These are phyloP conservation scores for Pythium volutum DNA, from an alignment of 352 stramenopile species.

Conservation along the genomic window DNA sequence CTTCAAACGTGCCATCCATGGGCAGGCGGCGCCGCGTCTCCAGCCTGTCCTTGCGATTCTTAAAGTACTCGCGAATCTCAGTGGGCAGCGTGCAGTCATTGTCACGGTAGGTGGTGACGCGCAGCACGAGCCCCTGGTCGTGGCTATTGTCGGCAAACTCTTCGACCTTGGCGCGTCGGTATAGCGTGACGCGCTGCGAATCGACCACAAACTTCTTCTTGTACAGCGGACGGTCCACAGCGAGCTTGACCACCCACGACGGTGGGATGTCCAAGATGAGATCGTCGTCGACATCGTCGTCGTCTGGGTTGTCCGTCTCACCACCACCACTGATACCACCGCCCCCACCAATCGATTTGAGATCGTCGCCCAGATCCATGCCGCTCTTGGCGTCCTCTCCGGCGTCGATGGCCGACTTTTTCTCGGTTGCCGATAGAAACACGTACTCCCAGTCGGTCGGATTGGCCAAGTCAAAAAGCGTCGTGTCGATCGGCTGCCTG, in stretches of 20 bases:
- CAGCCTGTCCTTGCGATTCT: constrained; percentile 90
- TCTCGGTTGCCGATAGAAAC: constrained; percentile 78
- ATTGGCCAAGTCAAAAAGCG: constrained; percentile 81
- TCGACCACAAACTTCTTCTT: constrained; percentile 85
- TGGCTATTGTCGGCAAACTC: constrained; percentile 91
- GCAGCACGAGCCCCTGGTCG: constrained; percentile 81
- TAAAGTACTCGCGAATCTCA: constrained; percentile 92
- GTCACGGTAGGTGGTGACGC: constrained; percentile 86
- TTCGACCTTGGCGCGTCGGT: constrained; percentile 89
- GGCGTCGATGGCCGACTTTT: constrained; percentile 43
- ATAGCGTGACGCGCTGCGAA: constrained; percentile 87
- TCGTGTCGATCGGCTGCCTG: constrained; percentile 56
- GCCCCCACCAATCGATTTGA: constrained; percentile 43
- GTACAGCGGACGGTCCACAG: constrained; percentile 70
- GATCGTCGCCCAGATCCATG: constrained; percentile 51
- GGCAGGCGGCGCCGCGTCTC: constrained; percentile 71
- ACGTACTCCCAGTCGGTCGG: constrained; percentile 91
- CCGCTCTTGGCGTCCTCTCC: constrained; percentile 47
- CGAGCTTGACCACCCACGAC: constrained; percentile 80
- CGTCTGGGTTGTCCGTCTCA: constrained; percentile 58
- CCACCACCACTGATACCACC: constrained; percentile 18
- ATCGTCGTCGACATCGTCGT: constrained; percentile 52
- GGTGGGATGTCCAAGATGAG: constrained; percentile 81
- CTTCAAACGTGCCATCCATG: constrained; percentile 85
- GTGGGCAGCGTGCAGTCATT: constrained; percentile 65